Evolutionary conservation across 768 basidiomycete genomes (phyloP).

Genomic region (Mrakia hoshinonis): DNA sequence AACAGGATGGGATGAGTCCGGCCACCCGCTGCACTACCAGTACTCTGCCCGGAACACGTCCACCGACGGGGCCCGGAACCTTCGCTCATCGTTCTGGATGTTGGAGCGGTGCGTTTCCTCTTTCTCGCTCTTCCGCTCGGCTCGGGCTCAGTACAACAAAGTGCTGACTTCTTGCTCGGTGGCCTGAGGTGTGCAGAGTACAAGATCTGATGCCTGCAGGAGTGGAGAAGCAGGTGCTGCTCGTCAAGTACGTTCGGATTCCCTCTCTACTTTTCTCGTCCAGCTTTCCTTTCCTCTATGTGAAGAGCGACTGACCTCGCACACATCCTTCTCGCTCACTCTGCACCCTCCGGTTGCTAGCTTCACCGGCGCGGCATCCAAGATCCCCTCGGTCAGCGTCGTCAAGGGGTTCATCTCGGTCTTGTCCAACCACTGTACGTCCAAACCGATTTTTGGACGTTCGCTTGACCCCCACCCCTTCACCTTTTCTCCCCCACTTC

Average conservation of each 20-base stretch:
- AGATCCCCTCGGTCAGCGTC: constrained; percentile 9
- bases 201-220: constrained; percentile 25
- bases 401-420: constrained; percentile 27
- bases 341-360: too few species aligned
- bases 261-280: background rate
- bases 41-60: constrained; percentile 21
- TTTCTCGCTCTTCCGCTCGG: background rate
- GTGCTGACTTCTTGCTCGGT: too few species aligned
- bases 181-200: background rate
- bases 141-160: too few species aligned
- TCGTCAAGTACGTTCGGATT: constrained; percentile 19
- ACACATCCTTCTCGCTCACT: too few species aligned
- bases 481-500: too few species aligned
- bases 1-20: constrained; percentile 27
- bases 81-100: constrained; percentile 26
- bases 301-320: too few species aligned
- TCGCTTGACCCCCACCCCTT: background rate
- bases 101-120: constrained; percentile 20
- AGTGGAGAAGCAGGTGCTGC: constrained; percentile 28
- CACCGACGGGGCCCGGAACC: constrained; percentile 17
- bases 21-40: constrained; percentile 28
- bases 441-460: too few species aligned
- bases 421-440: constrained; percentile 21
- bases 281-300: background rate
- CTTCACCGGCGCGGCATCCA: constrained; percentile 24